These are phyloP conservation scores for Apiospora kogelbergensis DNA, from an alignment of 2,329 filamentous ascomycete species.

Conservation along the genomic window DNA sequence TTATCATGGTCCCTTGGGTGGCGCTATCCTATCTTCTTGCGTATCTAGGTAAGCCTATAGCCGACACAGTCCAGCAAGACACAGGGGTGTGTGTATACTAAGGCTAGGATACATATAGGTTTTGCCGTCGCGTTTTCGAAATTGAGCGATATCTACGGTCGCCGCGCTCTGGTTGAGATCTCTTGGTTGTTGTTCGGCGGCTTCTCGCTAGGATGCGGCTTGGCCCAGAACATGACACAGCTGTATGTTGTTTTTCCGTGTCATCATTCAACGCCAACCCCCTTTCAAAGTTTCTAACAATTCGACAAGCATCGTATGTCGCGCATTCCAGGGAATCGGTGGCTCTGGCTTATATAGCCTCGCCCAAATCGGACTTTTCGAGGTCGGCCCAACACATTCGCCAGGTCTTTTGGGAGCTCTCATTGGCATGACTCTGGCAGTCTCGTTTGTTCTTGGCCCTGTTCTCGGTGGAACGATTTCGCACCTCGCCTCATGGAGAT, in stretches of 20 bases:
- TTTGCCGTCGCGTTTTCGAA: conserved; percentile 59
- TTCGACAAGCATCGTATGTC: conserved; percentile 52
- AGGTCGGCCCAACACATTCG: conserved; percentile 53
- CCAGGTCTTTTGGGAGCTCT: conserved; percentile 55
- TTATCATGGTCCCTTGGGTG: conserved; percentile 54
- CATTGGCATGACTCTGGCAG: conserved; percentile 54
- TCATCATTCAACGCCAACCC: background rate
- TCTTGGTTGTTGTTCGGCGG: conserved; percentile 56
- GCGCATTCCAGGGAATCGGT: conserved; percentile 60
- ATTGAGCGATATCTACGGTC: conserved; percentile 59
- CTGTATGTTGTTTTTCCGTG: conserved; percentile 38
- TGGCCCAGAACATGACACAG: conserved; percentile 48
- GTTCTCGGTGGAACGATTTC: conserved; percentile 58
- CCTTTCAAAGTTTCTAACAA: background rate
- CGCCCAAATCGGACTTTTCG: conserved; percentile 56
- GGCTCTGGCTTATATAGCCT: conserved; percentile 63
- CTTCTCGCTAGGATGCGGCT: conserved; percentile 55
- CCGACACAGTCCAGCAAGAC: no score
- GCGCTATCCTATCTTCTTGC: conserved; percentile 56
- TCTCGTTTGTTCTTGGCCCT: conserved; percentile 59
- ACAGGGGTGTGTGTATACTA: background rate
- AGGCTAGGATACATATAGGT: conserved; percentile 34
- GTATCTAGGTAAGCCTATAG: conserved; percentile 47
- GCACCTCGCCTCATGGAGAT: conserved; percentile 54
- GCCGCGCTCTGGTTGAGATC: conserved; percentile 46